Percentiles rank a stretch among this genome's conserved stretches.
Conservation (phyloP, 2,329 filamentous ascomycete species). For the Colletotrichum phormii region DNA sequence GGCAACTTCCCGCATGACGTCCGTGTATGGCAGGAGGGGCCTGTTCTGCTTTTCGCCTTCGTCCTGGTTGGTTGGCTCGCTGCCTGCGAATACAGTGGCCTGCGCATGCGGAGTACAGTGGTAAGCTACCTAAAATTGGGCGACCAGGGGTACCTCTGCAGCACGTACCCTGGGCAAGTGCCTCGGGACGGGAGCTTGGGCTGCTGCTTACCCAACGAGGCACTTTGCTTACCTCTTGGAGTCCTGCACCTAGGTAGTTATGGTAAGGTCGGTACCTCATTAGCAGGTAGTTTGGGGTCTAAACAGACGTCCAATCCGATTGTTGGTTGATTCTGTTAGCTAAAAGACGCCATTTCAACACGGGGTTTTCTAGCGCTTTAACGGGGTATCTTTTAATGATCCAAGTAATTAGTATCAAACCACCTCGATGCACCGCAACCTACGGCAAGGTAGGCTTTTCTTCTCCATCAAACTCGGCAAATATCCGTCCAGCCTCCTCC, state of each 20-base stretch:
- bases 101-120: too few relatives aligned
- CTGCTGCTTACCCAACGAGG: conserved; percentile 12
- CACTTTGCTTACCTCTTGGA: too few relatives aligned
- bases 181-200: conserved; percentile 23
- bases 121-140: background rate
- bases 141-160: background rate
- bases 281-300: background rate
- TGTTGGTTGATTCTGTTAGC: background rate
- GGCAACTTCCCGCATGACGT: conserved; percentile 36
- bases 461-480: background rate
- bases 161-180: conserved; percentile 5
- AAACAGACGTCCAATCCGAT: background rate
- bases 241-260: too few relatives aligned
- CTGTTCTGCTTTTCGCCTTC: conserved; percentile 19
- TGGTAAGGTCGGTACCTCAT: background rate
- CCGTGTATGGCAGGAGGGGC: conserved; percentile 35
- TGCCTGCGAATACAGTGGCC: background rate
- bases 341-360: background rate
- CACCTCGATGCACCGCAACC: background rate
- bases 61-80: conserved; percentile 28
- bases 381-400: background rate
- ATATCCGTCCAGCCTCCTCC: background rate
- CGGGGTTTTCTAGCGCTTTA: background rate
- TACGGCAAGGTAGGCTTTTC: background rate
- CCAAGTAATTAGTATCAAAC: background rate